Percentiles rank a stretch among this genome's conserved stretches.
These are phyloP conservation scores for Huntiella moniliformis DNA, from an alignment of 2,329 filamentous ascomycete genomes.

Conservation along the genomic window DNA sequence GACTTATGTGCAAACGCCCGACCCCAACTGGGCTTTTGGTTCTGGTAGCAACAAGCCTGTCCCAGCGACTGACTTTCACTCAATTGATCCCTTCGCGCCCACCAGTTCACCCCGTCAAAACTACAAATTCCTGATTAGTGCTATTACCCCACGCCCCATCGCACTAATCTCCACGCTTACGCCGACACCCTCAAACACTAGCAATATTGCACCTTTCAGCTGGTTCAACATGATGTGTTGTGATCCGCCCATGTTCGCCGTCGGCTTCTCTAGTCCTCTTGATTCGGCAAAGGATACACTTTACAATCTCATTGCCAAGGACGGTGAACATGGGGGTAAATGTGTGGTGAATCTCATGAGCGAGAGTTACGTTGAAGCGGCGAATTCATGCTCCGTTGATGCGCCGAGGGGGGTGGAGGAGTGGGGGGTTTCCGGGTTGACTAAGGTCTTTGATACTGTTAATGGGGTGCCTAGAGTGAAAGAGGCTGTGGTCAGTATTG, in stretches of 20 bases:
- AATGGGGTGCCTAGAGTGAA: conserved; percentile 47
- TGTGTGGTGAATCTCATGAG: conserved; percentile 77
- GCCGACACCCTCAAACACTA: conserved; percentile 41
- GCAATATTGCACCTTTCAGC: conserved; percentile 71
- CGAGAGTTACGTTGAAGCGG: conserved; percentile 71
- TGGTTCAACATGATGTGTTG: conserved; percentile 73
- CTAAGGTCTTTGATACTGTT: conserved; percentile 47
- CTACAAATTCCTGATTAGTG: conserved; percentile 82
- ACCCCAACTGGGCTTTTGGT: conserved; percentile 47
- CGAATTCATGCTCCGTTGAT: conserved; percentile 64
- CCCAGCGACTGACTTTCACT: conserved; percentile 27
- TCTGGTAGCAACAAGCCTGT: conserved; percentile 39
- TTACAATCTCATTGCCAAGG: conserved; percentile 49
- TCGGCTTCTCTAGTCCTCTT: conserved; percentile 29
- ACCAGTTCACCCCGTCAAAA: conserved; percentile 52
- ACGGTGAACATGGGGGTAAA: conserved; percentile 26
- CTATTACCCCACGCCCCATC: conserved; percentile 67
- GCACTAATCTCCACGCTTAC: conserved; percentile 39
- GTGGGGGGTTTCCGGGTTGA: conserved; percentile 63
- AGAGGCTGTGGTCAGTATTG: conserved; percentile 68
- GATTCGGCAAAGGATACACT: conserved; percentile 57
- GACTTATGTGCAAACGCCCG: conserved; percentile 42
- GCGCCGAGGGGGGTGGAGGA: conserved; percentile 59
- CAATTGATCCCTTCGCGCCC: conserved; percentile 63
- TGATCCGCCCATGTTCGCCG: conserved; percentile 68